Percentiles rank a stretch among this genome's conserved stretches.
Evolutionary conservation across 1,284 basidiomycete species (phyloP).

Genomic region (Ceratobasidium sp.): DNA sequence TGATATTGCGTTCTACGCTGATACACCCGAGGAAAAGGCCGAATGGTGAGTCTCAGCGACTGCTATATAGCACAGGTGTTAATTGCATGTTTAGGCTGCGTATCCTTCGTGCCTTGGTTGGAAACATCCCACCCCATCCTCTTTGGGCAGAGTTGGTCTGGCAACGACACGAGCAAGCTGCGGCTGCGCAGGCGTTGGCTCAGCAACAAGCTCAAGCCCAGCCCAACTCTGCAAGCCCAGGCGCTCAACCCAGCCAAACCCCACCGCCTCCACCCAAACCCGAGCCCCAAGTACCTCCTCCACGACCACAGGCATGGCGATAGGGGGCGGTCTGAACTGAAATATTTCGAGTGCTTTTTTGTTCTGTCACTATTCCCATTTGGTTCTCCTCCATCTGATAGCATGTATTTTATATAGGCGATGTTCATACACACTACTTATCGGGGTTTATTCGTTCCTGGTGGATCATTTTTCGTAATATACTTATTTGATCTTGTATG

Average conservation of each 20-base stretch:
- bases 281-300: background rate
- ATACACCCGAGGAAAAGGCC: conserved; percentile 86
- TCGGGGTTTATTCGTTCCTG: background rate
- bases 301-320: conserved; percentile 28
- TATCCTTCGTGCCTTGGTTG: conserved; percentile 78
- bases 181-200: conserved; percentile 16
- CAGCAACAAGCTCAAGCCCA: conserved; percentile 6
- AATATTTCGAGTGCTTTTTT: conserved; percentile 43
- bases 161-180: conserved; percentile 68
- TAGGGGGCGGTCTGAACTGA: background rate
- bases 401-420: conserved; percentile 20
- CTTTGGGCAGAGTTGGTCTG: conserved; percentile 89
- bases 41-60: conserved; percentile 72
- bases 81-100: conserved; percentile 68
- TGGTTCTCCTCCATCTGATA: background rate
- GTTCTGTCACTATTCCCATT: background rate
- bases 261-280: too few species aligned
- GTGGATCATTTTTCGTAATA: background rate
- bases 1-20: conserved; percentile 89
- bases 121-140: conserved; percentile 85
- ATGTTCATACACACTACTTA: conserved; percentile 8
- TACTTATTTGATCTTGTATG: too few species aligned
- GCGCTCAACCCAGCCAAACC: background rate
- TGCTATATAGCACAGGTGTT: background rate
- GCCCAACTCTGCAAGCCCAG: conserved; percentile 5